These are phyloP conservation scores for Aspergillus ochraceoroseus DNA, from an alignment of 2,329 filamentous ascomycete genomes.

Conservation along the genomic window DNA sequence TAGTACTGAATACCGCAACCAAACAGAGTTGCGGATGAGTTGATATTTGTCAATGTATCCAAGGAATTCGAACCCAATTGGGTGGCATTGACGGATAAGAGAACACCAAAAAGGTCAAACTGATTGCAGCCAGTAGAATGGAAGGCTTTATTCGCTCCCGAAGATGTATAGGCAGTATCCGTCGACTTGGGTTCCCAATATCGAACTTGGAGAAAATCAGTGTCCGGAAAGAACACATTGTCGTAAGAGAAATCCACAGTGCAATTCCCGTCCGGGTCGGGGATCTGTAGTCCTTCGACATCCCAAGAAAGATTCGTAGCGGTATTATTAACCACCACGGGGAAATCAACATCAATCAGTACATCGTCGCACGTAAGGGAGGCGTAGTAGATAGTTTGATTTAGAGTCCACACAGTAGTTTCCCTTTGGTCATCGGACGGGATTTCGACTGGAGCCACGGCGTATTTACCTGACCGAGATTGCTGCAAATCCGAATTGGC, in stretches of 20 bases:
- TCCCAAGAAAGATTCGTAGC: slow-evolving; percentile 26
- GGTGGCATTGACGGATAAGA: slow-evolving; percentile 31
- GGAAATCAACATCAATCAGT: slow-evolving; percentile 18
- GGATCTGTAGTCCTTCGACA: slow-evolving; percentile 25
- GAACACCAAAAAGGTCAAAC: slow-evolving; percentile 33
- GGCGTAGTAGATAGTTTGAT: slow-evolving; percentile 34
- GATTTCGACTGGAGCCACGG: slow-evolving; percentile 33
- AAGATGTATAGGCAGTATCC: slow-evolving; percentile 10
- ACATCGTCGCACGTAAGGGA: slow-evolving; percentile 25
- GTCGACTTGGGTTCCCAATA: slow-evolving; percentile 33
- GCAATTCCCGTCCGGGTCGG: slow-evolving; percentile 19
- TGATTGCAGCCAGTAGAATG: slow-evolving; percentile 26
- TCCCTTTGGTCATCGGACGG: slow-evolving; percentile 21
- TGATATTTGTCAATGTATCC: slow-evolving; percentile 13
- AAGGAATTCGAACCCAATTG: slow-evolving; percentile 9
- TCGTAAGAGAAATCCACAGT: slow-evolving; percentile 29
- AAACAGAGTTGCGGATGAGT: slow-evolving; percentile 29
- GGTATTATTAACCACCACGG: slow-evolving; percentile 23
- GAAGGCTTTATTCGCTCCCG: slow-evolving; percentile 22
- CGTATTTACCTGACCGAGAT: slow-evolving; percentile 28
- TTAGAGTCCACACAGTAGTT: slow-evolving; percentile 30
- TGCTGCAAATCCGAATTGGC: slow-evolving; percentile 19
- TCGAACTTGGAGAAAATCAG: slow-evolving; percentile 32
- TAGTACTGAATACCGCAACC: slow-evolving; percentile 31
- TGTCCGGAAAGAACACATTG: slow-evolving; percentile 27